phyloP scores from a whole-genome alignment of 768 basidiomycete genomes.

The Tricholoma sp. region DNA sequence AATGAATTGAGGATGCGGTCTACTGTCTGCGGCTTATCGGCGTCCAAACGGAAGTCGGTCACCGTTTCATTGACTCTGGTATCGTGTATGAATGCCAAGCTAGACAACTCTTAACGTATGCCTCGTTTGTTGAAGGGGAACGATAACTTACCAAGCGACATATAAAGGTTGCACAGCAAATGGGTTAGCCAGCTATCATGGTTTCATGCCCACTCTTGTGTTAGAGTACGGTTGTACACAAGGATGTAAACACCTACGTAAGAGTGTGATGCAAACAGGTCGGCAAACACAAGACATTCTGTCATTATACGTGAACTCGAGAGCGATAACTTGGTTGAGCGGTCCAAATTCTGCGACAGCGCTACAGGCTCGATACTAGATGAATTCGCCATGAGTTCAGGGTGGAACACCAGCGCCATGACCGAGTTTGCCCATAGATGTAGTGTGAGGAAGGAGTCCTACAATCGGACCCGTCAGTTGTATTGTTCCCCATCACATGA shows the following conservation, averaged over 20 bases:
- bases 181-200: slow-evolving; percentile 9
- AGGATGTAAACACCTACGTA: slow-evolving; percentile 4
- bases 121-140: background rate
- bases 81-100: slow-evolving; percentile 11
- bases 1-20: slow-evolving; percentile 10
- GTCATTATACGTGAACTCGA: slow-evolving; percentile 10
- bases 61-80: slow-evolving; percentile 3
- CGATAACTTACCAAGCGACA: slow-evolving; percentile 1
- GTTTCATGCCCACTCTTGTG: background rate
- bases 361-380: slow-evolving; percentile 1
- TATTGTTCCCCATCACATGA: too few species aligned
- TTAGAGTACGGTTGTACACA: background rate
- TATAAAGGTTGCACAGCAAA: slow-evolving; percentile 12
- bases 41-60: background rate
- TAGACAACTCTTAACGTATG: background rate
- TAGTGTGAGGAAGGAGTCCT: slow-evolving; percentile 11
- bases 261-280: slow-evolving; percentile 12
- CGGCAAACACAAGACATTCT: slow-evolving; percentile 12
- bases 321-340: slow-evolving; percentile 9
- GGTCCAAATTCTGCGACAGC: slow-evolving; percentile 8
- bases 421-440: slow-evolving; percentile 12
- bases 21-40: slow-evolving; percentile 8
- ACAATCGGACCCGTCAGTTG: background rate
- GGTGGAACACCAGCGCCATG: slow-evolving; percentile 9
- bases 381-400: slow-evolving; percentile 8